Evolutionary conservation across 345 rosid species (phyloP).

Genomic region (Moringa oleifera): DNA sequence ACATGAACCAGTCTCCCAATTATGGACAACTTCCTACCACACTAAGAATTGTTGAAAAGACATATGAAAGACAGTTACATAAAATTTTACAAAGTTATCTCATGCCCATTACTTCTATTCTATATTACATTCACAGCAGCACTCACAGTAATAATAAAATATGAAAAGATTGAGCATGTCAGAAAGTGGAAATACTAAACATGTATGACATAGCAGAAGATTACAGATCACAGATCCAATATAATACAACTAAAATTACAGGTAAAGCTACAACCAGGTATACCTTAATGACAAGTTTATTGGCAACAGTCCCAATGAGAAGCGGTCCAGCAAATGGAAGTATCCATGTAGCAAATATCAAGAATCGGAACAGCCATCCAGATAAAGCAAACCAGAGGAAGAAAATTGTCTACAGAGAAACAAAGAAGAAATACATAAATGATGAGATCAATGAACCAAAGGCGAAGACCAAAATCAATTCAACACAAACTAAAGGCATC

Average conservation of each 20-base stretch:
- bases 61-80: too few species aligned
- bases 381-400: slow-evolving; percentile 93
- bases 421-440: slow-evolving; percentile 7
- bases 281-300: slow-evolving; percentile 88
- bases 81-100: too few species aligned
- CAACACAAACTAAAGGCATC: too few species aligned
- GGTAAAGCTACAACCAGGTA: neutral
- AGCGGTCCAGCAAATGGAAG: slow-evolving; percentile 94
- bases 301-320: slow-evolving; percentile 88
- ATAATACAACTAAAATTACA: neutral
- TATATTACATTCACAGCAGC: neutral
- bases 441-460: too few species aligned
- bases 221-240: neutral
- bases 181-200: neutral
- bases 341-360: slow-evolving; percentile 68
- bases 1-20: too few species aligned
- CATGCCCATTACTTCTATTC: too few species aligned
- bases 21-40: too few species aligned
- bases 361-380: slow-evolving; percentile 87
- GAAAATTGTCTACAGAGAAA: slow-evolving; percentile 56
- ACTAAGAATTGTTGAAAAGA: too few species aligned
- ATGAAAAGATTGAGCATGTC: neutral
- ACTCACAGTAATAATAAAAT: neutral
- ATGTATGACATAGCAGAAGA: neutral
- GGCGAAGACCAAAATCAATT: too few species aligned